Conservation (phyloP, 2,329 filamentous ascomycete species). For the Triangularia verruculosa region DNA sequence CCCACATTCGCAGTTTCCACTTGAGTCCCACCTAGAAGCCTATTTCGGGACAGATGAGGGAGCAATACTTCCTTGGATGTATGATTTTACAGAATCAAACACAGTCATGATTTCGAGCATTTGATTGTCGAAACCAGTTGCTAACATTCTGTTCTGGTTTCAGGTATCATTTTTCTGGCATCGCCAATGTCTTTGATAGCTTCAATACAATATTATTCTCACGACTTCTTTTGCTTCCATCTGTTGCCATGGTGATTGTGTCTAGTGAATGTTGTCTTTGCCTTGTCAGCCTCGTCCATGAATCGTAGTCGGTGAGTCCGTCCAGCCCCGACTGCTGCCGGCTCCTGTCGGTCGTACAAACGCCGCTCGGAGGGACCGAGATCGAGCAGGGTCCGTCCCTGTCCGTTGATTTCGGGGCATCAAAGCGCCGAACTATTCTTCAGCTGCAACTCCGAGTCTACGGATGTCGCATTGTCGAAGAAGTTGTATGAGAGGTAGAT, state of each 20-base stretch:
- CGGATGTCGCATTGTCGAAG: too few relatives aligned
- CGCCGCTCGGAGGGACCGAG: too few relatives aligned
- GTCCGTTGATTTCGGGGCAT: background rate
- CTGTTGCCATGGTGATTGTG: background rate
- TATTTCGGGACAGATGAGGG: constrained; percentile 67
- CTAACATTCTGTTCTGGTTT: constrained; percentile 24
- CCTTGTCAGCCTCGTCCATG: background rate
- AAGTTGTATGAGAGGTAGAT: too few relatives aligned
- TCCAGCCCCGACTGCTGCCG: background rate
- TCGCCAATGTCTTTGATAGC: background rate
- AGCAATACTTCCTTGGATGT: constrained; percentile 72
- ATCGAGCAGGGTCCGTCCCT: background rate
- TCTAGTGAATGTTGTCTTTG: background rate
- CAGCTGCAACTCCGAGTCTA: background rate
- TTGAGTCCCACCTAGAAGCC: constrained; percentile 66
- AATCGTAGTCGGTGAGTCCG: background rate
- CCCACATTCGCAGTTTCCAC: constrained; percentile 86
- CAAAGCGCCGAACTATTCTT: background rate
- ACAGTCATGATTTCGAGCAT: constrained; percentile 8
- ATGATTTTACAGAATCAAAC: constrained; percentile 45
- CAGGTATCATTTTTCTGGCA: background rate
- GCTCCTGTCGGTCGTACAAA: background rate
- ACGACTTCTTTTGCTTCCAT: background rate
- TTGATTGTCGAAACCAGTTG: constrained; percentile 13
- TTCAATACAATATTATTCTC: background rate